A percentile compares a stretch with the other conserved stretches of the same genome.
These are phyloP conservation scores for Phymatotrichopsis omnivora DNA, from an alignment of 2,329 filamentous ascomycete species.

Conservation along the genomic window DNA sequence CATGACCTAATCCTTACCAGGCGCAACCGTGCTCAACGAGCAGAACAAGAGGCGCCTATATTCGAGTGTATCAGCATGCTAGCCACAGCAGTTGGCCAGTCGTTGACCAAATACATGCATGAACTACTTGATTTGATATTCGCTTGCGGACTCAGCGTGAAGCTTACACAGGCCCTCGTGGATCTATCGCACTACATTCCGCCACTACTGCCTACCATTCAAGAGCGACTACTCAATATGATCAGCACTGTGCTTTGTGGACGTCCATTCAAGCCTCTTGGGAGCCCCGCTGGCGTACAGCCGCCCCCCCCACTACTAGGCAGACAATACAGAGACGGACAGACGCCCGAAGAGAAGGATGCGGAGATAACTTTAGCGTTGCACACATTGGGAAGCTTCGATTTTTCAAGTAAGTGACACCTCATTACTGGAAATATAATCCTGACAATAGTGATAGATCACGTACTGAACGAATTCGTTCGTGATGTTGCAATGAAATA, in stretches of 20 bases:
- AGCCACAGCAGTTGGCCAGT: constrained; percentile 88
- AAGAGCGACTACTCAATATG: constrained; percentile 88
- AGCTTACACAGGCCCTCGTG: constrained; percentile 86
- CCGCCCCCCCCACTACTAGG: constrained; percentile 55
- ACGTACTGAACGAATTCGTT: constrained; percentile 96
- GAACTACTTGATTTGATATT: constrained; percentile 92
- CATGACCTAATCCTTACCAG: constrained; percentile 10
- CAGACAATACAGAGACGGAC: constrained; percentile 68
- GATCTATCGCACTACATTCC: constrained; percentile 99
- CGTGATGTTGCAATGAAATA: constrained; percentile 97
- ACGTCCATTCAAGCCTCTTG: constrained; percentile 81
- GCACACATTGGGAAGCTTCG: constrained; percentile 94
- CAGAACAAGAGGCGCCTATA: constrained; percentile 30
- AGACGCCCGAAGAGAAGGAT: constrained; percentile 69
- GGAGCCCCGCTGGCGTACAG: constrained; percentile 65
- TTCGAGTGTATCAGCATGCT: constrained; percentile 89
- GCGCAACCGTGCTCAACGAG: constrained; percentile 25
- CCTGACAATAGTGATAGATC: constrained; percentile 41
- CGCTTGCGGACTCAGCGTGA: constrained; percentile 85
- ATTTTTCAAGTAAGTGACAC: constrained; percentile 52
- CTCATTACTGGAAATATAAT: constrained; percentile 5
- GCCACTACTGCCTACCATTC: constrained; percentile 82
- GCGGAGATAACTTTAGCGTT: constrained; percentile 85
- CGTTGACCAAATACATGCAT: constrained; percentile 96
- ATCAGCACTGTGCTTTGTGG: constrained; percentile 88